These are phyloP conservation scores for Filobasidium floriforme DNA, from an alignment of 768 basidiomycete species.

Conservation along the genomic window DNA sequence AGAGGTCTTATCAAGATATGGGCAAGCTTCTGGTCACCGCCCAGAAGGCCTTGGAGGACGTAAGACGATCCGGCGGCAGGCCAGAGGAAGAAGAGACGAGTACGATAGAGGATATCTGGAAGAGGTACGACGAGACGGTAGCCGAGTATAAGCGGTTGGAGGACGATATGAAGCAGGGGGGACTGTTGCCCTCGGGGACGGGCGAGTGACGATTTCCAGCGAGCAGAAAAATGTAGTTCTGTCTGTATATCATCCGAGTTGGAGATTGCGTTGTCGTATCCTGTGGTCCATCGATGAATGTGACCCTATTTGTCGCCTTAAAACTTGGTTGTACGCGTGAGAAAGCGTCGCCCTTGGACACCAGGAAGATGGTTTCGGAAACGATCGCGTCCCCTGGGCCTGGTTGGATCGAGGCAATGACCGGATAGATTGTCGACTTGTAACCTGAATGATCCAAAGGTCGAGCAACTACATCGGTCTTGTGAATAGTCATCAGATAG, in stretches of 20 bases:
- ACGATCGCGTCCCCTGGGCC: constrained; percentile 11
- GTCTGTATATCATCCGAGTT: too few species aligned
- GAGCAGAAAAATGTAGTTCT: too few species aligned
- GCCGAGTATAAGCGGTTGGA: constrained; percentile 2
- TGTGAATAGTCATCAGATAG: neutral
- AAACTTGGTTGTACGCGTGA: neutral
- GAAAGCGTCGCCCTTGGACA: neutral
- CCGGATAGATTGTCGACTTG: neutral
- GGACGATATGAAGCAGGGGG: neutral
- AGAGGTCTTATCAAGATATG: constrained; percentile 7
- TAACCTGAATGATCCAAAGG: too few species aligned
- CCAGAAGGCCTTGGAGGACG: constrained; percentile 1
- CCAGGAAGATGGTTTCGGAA: neutral
- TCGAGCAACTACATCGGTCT: too few species aligned
- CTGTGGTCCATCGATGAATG: too few species aligned
- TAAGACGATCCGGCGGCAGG: neutral
- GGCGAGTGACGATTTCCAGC: neutral
- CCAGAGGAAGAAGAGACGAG: neutral
- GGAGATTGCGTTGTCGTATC: too few species aligned
- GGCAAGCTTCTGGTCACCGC: neutral
- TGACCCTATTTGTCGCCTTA: neutral
- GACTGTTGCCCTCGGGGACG: neutral
- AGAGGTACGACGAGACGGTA: neutral
- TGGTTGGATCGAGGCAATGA: constrained; percentile 1
- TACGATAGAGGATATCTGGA: neutral